Conservation (phyloP, 2,329 filamentous ascomycete genomes). For the Epichloe aotearoae region DNA sequence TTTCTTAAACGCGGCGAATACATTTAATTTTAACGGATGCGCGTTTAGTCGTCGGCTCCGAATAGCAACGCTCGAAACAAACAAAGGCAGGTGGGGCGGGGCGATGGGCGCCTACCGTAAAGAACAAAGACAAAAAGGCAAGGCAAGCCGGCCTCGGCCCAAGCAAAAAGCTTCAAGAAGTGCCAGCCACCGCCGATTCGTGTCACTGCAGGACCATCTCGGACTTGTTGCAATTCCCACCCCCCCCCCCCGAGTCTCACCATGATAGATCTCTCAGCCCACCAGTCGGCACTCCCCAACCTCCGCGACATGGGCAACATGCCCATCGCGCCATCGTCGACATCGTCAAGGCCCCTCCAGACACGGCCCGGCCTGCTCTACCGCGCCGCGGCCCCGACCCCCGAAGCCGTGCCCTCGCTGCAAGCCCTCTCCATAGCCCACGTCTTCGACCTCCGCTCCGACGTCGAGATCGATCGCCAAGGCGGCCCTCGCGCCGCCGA, state of each 20-base stretch:
- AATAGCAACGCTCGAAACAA: no score
- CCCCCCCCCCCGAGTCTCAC: background rate
- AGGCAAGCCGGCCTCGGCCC: no score
- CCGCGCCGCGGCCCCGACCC: conserved; percentile 52
- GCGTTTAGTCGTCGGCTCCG: no score
- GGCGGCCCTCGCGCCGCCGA: conserved; percentile 15
- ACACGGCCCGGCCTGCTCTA: conserved; percentile 47
- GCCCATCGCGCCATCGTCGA: conserved; percentile 24
- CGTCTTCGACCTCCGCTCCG: conserved; percentile 57
- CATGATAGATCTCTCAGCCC: conserved; percentile 21
- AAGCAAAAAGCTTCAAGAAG: no score
- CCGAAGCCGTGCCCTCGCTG: conserved; percentile 38
- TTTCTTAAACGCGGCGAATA: no score
- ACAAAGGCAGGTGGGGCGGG: no score
- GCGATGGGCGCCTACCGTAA: no score
- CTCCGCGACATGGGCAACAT: conserved; percentile 56
- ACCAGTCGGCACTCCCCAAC: conserved; percentile 44
- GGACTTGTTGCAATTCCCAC: no score
- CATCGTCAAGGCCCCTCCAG: conserved; percentile 29
- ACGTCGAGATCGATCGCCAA: conserved; percentile 40
- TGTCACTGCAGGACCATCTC: no score
- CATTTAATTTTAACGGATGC: no score
- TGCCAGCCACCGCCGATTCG: no score
- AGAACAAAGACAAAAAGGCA: no score
- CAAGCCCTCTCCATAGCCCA: conserved; percentile 44